Percentiles rank a stretch among this genome's conserved stretches.
Evolutionary conservation across 495 filamentous ascomycete species (phyloP).

Genomic region (Tuber melanosporum): DNA sequence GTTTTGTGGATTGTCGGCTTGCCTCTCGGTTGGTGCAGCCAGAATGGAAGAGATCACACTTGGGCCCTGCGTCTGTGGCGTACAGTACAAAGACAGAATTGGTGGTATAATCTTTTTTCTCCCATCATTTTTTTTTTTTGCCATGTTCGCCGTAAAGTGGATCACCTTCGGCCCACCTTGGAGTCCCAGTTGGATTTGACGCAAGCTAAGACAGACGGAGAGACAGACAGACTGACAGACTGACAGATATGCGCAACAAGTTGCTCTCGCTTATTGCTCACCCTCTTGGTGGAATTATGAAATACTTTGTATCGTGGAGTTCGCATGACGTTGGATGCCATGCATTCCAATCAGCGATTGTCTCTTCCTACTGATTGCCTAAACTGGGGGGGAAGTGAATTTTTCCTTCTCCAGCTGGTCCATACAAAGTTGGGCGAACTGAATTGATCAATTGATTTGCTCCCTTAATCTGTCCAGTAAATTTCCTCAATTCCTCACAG

Average conservation of each 20-base stretch:
- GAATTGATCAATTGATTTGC: not conserved
- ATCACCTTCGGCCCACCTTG: not conserved
- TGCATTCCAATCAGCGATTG: not conserved
- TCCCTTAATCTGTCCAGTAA: not conserved
- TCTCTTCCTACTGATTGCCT: not conserved
- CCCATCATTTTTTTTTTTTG: slow-evolving; percentile 20
- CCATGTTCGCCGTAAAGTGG: slow-evolving; percentile 6
- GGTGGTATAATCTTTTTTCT: slow-evolving; percentile 29
- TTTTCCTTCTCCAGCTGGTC: not conserved
- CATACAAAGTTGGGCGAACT: not conserved
- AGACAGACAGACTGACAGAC: not conserved
- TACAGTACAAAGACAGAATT: slow-evolving; percentile 19
- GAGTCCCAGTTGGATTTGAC: not conserved
- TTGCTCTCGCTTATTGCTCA: not conserved
- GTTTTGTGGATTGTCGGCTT: not conserved
- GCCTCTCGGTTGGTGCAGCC: slow-evolving; percentile 1
- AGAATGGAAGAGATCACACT: slow-evolving; percentile 25
- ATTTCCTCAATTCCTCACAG: not conserved
- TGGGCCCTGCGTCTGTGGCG: slow-evolving; percentile 33
- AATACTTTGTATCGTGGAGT: not conserved
- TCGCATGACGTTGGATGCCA: not conserved
- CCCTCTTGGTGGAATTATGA: not conserved
- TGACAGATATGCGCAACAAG: not conserved
- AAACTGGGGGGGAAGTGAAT: not conserved
- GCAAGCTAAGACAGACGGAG: not conserved